Base-by-base conservation (phyloP, 768 basidiomycete species). In the Tylopilus balloui region DNA sequence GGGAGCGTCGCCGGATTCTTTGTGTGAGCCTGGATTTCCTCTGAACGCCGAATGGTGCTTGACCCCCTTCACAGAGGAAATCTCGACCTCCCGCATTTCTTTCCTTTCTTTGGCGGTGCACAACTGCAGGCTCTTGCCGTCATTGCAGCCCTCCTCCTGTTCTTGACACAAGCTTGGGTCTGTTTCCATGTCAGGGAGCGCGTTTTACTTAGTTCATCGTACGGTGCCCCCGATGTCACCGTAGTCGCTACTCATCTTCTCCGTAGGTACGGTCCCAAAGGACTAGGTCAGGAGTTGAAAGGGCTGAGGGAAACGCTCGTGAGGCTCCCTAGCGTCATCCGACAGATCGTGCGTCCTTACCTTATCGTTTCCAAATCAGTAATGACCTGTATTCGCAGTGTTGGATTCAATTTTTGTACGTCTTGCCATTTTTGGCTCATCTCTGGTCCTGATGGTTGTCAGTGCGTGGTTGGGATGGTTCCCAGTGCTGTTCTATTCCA, bases 401-500 rank as follows among this genome's bases (percentile, higher is more conserved):
- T 55, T 68, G 86, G 24, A 81, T 88, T 17, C 86, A 90, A 68
- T 87, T 88, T 66, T 88, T 90, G 84, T 89, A 62, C 58, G 83
- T 68, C 23, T n/a, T 19, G 32, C 29, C 28, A 11, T 27, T 41
- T 17, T 10, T 10, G 8, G 12, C n/a, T 24, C 37, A 9, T 17
- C 29, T 56, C 46, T 36, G 23, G 36, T 10, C 19, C 28, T 54
- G 15, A 59, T 19, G 5, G n/a, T 38, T 15, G 14, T 11, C 48
- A 91, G 89, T 52, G 78, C 83, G 12, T 94, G 83, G 83, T 75
- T 93, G 51, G 88, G 81, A 8, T 97, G 95, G 95, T 96, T 95
- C 61, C 93, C 94, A 0, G 70, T 92, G 21, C 74, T 95, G 1
- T 93, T 94, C 69, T 94, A 92, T 71, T 86, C 84, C 3, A 86